A percentile compares a stretch with the other conserved stretches of the same genome.
These are phyloP conservation scores for Magnolia changhungtana DNA, from an alignment of 164 flowering plant species.

Conservation along the genomic window DNA sequence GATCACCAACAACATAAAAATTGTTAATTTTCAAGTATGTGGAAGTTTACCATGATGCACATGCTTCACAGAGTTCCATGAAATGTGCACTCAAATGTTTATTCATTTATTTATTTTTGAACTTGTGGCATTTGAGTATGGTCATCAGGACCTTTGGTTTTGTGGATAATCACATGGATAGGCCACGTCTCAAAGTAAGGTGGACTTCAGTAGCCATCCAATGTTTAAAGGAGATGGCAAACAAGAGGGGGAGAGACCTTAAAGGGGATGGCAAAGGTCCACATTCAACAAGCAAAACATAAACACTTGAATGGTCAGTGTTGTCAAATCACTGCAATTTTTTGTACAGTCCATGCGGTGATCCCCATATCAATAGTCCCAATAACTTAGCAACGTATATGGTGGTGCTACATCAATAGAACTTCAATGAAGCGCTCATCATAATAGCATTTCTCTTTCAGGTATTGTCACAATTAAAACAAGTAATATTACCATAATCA, in stretches of 20 bases:
- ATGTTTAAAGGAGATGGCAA: not conserved
- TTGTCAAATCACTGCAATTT: not conserved
- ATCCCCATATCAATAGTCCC: not conserved
- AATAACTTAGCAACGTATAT: not conserved
- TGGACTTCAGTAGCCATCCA: not conserved
- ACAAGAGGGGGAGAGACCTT: not conserved
- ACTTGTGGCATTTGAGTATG: no score
- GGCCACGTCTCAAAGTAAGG: not conserved
- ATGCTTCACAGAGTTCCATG: not conserved
- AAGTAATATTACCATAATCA: constrained; percentile 75
- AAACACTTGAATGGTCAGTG: not conserved
- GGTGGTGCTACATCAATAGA: not conserved
- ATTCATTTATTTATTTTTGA: no score
- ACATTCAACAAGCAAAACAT: not conserved
- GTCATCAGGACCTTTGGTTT: not conserved
- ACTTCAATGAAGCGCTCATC: not conserved
- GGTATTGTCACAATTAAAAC: not conserved
- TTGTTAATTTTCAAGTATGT: not conserved
- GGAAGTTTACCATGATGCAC: not conserved
- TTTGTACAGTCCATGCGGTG: not conserved
- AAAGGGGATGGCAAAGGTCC: not conserved
- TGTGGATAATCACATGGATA: not conserved
- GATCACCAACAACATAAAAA: not conserved
- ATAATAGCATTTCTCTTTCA: not conserved
- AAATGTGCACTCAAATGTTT: not conserved